Evolutionary conservation across 345 rosid species (phyloP).

Genomic region (Syzygium aqueum): DNA sequence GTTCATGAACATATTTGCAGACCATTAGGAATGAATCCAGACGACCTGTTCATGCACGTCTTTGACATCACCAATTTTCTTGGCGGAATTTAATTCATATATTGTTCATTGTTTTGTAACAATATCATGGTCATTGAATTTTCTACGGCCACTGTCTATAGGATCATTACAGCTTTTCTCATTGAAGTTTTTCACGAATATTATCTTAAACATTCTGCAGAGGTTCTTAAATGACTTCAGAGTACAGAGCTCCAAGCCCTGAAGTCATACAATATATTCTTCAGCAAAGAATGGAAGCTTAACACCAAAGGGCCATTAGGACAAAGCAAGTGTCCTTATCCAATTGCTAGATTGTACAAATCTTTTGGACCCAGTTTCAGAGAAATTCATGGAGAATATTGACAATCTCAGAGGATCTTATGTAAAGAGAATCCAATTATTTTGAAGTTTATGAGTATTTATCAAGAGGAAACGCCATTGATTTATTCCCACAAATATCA

Average conservation of each 20-base stretch:
- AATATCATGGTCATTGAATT: not conserved
- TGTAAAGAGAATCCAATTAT: not conserved
- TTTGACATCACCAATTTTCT: not conserved
- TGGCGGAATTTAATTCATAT: accelerated
- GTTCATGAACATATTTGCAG: not conserved
- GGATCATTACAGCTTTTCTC: not conserved
- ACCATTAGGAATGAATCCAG: not conserved
- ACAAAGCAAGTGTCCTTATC: not conserved
- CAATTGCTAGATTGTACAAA: not conserved
- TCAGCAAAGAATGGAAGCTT: not conserved
- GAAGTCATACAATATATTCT: not conserved
- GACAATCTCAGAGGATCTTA: not conserved
- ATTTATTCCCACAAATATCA: not conserved
- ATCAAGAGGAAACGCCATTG: not conserved
- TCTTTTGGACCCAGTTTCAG: not conserved
- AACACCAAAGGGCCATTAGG: not conserved
- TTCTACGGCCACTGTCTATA: accelerated
- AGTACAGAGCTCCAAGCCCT: not conserved
- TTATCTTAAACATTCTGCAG: not conserved
- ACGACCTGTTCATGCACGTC: not conserved
- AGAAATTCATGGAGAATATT: not conserved
- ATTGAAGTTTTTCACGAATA: not conserved
- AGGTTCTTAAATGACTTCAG: not conserved
- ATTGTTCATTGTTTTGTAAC: not conserved
- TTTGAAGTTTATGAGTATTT: not conserved